Evolutionary conservation across 2,329 filamentous ascomycete genomes (phyloP).

Genomic region (Cladosporium sp.): DNA sequence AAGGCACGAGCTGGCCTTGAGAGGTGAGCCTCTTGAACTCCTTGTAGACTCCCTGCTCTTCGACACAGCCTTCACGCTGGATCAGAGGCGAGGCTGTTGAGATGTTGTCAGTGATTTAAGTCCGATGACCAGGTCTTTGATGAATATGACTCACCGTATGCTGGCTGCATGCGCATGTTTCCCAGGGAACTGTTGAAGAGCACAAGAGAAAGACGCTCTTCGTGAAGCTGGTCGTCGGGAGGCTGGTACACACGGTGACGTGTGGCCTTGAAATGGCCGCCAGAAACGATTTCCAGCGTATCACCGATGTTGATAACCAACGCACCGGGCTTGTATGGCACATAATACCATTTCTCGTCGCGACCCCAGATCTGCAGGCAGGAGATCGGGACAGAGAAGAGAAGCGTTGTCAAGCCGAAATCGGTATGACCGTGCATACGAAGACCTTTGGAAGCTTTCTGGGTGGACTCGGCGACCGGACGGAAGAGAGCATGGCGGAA

Average conservation of each 20-base stretch:
- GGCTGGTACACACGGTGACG: conserved; percentile 46
- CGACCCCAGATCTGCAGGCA: conserved; percentile 34
- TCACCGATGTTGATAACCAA: conserved; percentile 38
- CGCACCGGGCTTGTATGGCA: conserved; percentile 34
- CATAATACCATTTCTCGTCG: conserved; percentile 38
- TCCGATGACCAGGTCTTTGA: no score
- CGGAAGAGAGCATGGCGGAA: conserved; percentile 36
- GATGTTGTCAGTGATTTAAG: no score
- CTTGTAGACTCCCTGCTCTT: conserved; percentile 43
- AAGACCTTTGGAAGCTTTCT: conserved; percentile 22
- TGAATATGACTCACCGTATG: conserved; percentile 24
- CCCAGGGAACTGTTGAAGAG: conserved; percentile 42
- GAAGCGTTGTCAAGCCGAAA: conserved; percentile 38
- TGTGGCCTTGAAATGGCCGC: conserved; percentile 44
- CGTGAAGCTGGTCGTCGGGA: conserved; percentile 39
- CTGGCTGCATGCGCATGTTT: conserved; percentile 41
- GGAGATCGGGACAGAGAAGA: conserved; percentile 38
- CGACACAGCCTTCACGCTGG: conserved; percentile 41
- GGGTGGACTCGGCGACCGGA: conserved; percentile 17
- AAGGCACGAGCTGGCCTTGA: conserved; percentile 41
- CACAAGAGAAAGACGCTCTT: conserved; percentile 37
- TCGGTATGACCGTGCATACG: conserved; percentile 37
- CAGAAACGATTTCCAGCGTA: conserved; percentile 35
- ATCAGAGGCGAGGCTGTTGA: conserved; percentile 34
- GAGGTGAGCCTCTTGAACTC: conserved; percentile 43